These are phyloP conservation scores for Leucocoprinus sp. DNA, from an alignment of 768 basidiomycete genomes.

Conservation along the genomic window DNA sequence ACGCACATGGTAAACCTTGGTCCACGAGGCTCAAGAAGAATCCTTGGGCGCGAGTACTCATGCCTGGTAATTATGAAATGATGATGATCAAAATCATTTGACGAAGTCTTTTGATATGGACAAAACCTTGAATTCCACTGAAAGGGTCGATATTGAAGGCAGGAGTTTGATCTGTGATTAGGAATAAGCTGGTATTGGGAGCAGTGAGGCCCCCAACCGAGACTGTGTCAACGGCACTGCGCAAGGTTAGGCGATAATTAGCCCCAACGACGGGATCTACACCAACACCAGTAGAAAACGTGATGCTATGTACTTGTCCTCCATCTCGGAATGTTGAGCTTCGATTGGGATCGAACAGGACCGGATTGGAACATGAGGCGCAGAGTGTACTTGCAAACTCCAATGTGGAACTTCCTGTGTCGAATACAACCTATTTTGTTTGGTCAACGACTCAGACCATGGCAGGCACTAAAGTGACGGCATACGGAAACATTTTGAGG, in stretches of 20 bases:
- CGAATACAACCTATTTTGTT: constrained; percentile 41
- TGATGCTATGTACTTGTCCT: constrained; percentile 32
- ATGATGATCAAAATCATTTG: background rate
- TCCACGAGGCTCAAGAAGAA: constrained; percentile 39
- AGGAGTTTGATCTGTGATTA: constrained; percentile 46
- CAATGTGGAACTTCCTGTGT: constrained; percentile 42
- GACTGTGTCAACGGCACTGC: constrained; percentile 40
- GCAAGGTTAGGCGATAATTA: constrained; percentile 39
- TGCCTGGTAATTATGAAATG: constrained; percentile 24
- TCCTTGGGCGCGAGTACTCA: constrained; percentile 42
- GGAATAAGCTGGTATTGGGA: constrained; percentile 31
- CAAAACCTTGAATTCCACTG: constrained; percentile 44
- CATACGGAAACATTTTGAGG: constrained; percentile 36
- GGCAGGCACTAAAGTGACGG: background rate
- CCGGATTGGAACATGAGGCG: constrained; percentile 33
- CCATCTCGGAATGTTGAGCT: constrained; percentile 45
- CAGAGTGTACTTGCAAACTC: constrained; percentile 47
- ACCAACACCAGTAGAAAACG: constrained; percentile 47
- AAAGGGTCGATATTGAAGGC: constrained; percentile 47
- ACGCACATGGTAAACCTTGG: constrained; percentile 43
- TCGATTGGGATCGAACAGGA: constrained; percentile 37
- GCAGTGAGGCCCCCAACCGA: constrained; percentile 37
- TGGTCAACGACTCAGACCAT: background rate
- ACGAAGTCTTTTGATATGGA: background rate
- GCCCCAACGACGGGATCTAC: constrained; percentile 44